A percentile compares a stretch with the other conserved stretches of the same genome.
These are phyloP conservation scores for Pythium volutum DNA, from an alignment of 352 stramenopile species.

Conservation along the genomic window DNA sequence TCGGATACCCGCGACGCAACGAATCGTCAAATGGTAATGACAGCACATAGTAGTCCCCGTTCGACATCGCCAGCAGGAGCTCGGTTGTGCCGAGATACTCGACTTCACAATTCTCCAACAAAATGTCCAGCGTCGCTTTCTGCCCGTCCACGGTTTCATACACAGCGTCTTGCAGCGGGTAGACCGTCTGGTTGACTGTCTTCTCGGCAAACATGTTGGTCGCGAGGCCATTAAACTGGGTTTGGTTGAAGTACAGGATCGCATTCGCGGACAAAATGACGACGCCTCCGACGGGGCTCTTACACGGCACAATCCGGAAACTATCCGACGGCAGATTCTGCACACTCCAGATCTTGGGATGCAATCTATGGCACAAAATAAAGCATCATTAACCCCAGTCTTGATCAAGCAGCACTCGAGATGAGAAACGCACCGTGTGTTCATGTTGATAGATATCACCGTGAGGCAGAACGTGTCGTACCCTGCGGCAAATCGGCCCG, in stretches of 20 bases:
- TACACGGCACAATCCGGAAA: conserved; percentile 71
- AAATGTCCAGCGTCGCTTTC: conserved; percentile 44
- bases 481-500: conserved; percentile 57
- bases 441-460: conserved; percentile 86
- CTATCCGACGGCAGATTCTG: conserved; percentile 80
- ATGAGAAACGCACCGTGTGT: conserved; percentile 46
- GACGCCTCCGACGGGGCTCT: conserved; percentile 64
- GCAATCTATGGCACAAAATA: conserved; percentile 34
- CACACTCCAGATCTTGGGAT: conserved; percentile 86
- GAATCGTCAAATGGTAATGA: conserved; percentile 60
- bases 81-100: conserved; percentile 72
- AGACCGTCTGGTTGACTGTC: conserved; percentile 71
- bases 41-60: conserved; percentile 62
- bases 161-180: conserved; percentile 57
- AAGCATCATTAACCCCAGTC: background rate
- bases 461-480: conserved; percentile 84
- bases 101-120: conserved; percentile 68
- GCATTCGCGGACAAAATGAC: conserved; percentile 77
- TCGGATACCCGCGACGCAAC: conserved; percentile 32
- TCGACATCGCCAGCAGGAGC: conserved; percentile 55
- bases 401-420: background rate
- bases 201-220: conserved; percentile 72
- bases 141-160: conserved; percentile 58
- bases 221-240: conserved; percentile 73
- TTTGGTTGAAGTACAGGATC: conserved; percentile 88